phyloP scores from a whole-genome alignment of 176 grass and related monocot species.

The Oryza coarctata region DNA sequence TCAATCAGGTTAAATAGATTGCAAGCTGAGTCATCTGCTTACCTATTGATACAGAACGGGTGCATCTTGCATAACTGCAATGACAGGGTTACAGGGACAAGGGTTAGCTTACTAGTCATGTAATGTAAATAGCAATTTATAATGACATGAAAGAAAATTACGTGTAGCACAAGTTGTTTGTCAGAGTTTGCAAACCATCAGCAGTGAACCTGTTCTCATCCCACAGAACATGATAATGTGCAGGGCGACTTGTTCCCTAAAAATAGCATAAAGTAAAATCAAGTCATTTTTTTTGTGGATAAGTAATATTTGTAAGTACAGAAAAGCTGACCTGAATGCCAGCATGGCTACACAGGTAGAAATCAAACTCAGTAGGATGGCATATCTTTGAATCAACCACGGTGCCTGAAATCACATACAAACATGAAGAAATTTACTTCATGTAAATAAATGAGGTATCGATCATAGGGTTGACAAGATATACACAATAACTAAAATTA shows the following conservation, averaged over 20 bases:
- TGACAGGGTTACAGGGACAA: not conserved
- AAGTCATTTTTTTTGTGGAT: not conserved
- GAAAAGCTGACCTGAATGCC: constrained; percentile 59
- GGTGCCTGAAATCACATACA: constrained; percentile 43
- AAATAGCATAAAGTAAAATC: constrained; percentile 19
- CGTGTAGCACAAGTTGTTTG: constrained; percentile 85
- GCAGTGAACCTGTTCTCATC: constrained; percentile 74
- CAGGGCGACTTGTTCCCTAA: constrained; percentile 72
- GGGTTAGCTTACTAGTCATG: constrained; percentile 14
- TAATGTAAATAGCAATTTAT: not conserved
- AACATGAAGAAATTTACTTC: not conserved
- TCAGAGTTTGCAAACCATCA: constrained; percentile 65
- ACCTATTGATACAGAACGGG: constrained; percentile 65
- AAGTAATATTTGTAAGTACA: constrained; percentile 16
- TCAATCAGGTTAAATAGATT: not conserved
- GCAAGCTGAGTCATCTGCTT: not conserved
- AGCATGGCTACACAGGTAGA: constrained; percentile 77
- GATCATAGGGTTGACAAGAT: not conserved
- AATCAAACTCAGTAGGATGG: constrained; percentile 89
- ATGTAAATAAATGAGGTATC: constrained; percentile 10
- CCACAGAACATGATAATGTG: constrained; percentile 80
- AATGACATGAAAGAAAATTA: constrained; percentile 26
- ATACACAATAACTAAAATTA: constrained; percentile 3
- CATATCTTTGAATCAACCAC: constrained; percentile 79
- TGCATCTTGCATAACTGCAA: constrained; percentile 69